Evolutionary conservation across 2,329 filamentous ascomycete genomes (phyloP), one percentile per base, ranked within the genome.

Genomic region (Diaporthe helianthi): DNA sequence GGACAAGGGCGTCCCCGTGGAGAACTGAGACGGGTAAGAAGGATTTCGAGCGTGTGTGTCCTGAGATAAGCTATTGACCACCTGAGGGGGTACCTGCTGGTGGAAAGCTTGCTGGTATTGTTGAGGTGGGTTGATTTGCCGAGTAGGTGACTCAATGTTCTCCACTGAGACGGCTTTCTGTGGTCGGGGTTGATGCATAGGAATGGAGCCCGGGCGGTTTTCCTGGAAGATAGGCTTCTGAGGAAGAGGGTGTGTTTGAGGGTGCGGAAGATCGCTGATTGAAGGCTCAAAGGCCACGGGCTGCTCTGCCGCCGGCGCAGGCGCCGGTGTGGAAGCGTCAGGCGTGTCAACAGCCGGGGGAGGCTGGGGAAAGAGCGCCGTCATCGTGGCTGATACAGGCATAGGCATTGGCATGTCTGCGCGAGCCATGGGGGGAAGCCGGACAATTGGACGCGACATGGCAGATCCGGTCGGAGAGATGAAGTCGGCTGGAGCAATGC

Each of bases 111-210:
- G 93, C 75, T 95, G 91, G 75, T 92, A 83, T 17, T 78, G 76
- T 47, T 78, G 76, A 49, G 80, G 89, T 82, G 73, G 84, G 75
- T 83, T 83, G 64, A 78, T 79, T 69, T 80, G 77, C 74, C 82
- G 85, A 6, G 88, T 89, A 4, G 94, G 93, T 9, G 92, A 92
- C 79, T 98, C 96, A 74, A 98, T 97, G 75, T 93, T 94, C 69
- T 93, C 93, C 69, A 98, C 90, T 12, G 94, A 98, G 38, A 98
- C 93, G 7, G 94, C 87, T 84, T 98, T 98, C 79, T 98, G 94
- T 10, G 96, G 95, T 65, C 93, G 91, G 69, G 96, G 96, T 78
- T 98, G 96, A 78, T 98, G 93, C 90, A 98, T 97, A 0, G 93
- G 87, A 73, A 87, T 83, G n/a, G 70, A 79, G 72, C 78, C 83